Evolutionary conservation across 2,329 filamentous ascomycete species (phyloP).

Genomic region (Colletotrichum liaoningense): DNA sequence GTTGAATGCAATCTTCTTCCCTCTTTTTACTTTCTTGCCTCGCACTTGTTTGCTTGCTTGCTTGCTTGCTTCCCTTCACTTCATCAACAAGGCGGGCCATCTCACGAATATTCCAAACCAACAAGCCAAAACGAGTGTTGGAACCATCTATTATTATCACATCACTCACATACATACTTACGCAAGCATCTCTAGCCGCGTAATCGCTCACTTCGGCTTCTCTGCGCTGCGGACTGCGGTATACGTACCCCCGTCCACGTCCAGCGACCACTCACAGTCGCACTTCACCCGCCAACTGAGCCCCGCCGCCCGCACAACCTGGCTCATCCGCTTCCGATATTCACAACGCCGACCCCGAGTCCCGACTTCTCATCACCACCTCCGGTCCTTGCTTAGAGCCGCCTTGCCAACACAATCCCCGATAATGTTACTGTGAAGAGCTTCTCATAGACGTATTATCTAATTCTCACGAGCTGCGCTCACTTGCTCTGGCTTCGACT

Average conservation of each 20-base stretch:
- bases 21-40: background rate
- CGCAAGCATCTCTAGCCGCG: constrained; percentile 14
- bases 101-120: background rate
- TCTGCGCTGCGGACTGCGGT: constrained; percentile 1
- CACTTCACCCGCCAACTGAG: constrained; percentile 11
- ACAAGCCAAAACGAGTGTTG: background rate
- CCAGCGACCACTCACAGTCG: background rate
- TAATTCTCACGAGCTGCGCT: background rate
- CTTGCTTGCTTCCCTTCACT: background rate
- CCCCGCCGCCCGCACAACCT: constrained; percentile 16
- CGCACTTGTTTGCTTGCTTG: background rate
- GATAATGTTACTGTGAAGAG: constrained; percentile 21
- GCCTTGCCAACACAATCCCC: background rate
- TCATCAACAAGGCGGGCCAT: background rate
- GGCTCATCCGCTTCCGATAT: constrained; percentile 20
- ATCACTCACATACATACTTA: no score
- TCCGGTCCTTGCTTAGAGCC: background rate
- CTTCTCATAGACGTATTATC: background rate
- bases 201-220: constrained; percentile 4
- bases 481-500: background rate
- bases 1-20: constrained; percentile 1
- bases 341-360: constrained; percentile 11
- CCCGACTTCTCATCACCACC: constrained; percentile 15
- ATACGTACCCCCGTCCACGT: constrained; percentile 15
- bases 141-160: background rate